Base-by-base conservation (phyloP, 129 eudicot species). In the Helianthus annuus region DNA sequence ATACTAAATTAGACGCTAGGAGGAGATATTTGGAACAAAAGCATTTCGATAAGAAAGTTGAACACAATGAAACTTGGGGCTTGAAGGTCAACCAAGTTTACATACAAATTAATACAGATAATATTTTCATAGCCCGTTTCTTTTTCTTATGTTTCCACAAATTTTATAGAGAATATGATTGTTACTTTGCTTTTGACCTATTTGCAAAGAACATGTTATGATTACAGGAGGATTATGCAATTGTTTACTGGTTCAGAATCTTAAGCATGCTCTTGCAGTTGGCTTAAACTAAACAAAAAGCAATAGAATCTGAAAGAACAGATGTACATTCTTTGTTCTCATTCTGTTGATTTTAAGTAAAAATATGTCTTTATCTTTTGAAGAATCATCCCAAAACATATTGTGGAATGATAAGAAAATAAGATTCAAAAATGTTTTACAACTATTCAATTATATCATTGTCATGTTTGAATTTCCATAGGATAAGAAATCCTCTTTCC, bases 21-120 rank as follows among this genome's bases (percentile, higher is more conserved):
- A n/a, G 29, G 15, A 54, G 29, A 49, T 32, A 68, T 51, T 32
- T 11, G 27, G 9, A 48, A 48, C 42, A 52, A 29, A 27, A 48
- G 48, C 72, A 14, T 68, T 68, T 49, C 29, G 68, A 63, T 36
- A 63, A 3, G 14, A 63, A 59, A 32, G 44, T n/a, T n/a, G 13
- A 39, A 63, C 42, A 65, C 3, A 5, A 45, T 65, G 36, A 15
- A 44, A 5, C 13, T 22, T 2, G 54, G 10, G 44, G 10, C n/a
- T 44, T 19, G 40, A 42, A 65, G 19, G 39, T 40, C 38, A 44
- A 29, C 3, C 29, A n/a, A 65, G 70, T 19, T 42, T 44, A 44
- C 53, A 16, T 4, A 64, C 8, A 42, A 64, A 67, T 19, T 1
- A 10, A 66, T 44, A 5, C 0, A 65, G 10, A 10, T 15, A 14